These are phyloP conservation scores for Biancaea sappan DNA, from an alignment of 306 rosid species.

Conservation along the genomic window DNA sequence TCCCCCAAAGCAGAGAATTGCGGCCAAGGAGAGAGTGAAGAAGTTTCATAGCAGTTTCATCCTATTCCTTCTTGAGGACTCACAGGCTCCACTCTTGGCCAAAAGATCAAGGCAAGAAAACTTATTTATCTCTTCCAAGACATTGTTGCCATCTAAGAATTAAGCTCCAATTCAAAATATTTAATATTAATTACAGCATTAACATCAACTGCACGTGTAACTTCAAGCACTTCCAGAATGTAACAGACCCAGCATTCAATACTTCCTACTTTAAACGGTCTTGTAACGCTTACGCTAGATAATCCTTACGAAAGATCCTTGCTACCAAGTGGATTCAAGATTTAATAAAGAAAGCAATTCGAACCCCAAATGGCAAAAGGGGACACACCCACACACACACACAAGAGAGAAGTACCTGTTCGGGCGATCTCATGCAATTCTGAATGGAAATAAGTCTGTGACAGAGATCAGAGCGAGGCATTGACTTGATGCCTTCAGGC, in stretches of 20 bases:
- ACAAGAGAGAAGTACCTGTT: conserved; percentile 37
- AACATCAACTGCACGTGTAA: neutral
- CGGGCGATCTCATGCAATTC: conserved; percentile 71
- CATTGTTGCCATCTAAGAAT: neutral
- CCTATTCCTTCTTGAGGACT: neutral
- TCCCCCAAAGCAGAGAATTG: neutral
- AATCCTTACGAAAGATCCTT: neutral
- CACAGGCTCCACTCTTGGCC: neutral
- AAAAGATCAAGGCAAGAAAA: neutral
- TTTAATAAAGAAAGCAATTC: neutral
- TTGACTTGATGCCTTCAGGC: conserved; percentile 75
- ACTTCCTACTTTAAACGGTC: neutral
- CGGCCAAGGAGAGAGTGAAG: neutral
- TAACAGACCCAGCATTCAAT: conserved; percentile 5
- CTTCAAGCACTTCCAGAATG: neutral
- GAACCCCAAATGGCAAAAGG: neutral
- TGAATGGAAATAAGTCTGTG: conserved; percentile 80
- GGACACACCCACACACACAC: neutral
- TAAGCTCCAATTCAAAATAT: neutral
- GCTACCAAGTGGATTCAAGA: neutral
- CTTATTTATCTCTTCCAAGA: neutral
- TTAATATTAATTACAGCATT: neutral
- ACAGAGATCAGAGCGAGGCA: conserved; percentile 88
- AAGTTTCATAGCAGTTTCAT: neutral
- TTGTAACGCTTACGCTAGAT: neutral